phyloP scores from a whole-genome alignment of 371 early-diverging fungal species.

The Funneliformis caledonium region DNA sequence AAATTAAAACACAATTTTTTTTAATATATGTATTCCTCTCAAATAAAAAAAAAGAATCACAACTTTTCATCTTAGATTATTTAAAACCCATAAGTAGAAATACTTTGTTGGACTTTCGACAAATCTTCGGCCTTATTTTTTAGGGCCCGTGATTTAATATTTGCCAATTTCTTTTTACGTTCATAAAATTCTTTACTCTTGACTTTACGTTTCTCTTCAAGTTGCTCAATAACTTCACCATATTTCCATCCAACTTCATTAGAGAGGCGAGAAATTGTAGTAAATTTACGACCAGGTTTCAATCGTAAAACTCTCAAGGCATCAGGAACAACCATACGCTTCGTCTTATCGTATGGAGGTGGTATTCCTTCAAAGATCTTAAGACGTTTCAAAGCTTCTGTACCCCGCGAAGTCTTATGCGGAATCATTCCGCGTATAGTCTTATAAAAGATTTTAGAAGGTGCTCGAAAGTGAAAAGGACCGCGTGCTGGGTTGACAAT shows the following conservation, averaged over 20 bases:
- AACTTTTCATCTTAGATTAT: not conserved
- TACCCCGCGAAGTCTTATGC: conserved; percentile 99
- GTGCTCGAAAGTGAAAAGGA: conserved; percentile 99
- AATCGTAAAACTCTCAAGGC: conserved; percentile 97
- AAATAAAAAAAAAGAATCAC: not conserved
- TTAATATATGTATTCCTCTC: not conserved
- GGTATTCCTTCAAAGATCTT: conserved; percentile 99
- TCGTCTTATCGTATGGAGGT: conserved; percentile 94
- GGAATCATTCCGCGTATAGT: conserved; percentile 99
- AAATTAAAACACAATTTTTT: too few species aligned
- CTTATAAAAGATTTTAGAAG: conserved; percentile 98
- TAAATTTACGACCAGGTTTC: conserved; percentile 97
- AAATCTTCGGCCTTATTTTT: conserved; percentile 57
- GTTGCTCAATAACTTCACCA: conserved; percentile 91
- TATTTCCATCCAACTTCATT: conserved; percentile 99
- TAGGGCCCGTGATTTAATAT: conserved; percentile 63
- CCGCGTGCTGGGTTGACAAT: conserved; percentile 98
- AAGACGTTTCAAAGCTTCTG: conserved; percentile 95
- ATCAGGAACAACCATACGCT: conserved; percentile 96
- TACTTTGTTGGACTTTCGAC: conserved; percentile 58
- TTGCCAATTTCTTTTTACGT: conserved; percentile 80
- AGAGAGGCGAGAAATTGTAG: conserved; percentile 93
- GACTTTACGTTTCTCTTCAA: conserved; percentile 98
- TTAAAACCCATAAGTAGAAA: conserved; percentile 68
- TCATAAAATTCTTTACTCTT: conserved; percentile 91